phyloP scores from a whole-genome alignment of 805 yeast species.

The Spathaspora arborariae region DNA sequence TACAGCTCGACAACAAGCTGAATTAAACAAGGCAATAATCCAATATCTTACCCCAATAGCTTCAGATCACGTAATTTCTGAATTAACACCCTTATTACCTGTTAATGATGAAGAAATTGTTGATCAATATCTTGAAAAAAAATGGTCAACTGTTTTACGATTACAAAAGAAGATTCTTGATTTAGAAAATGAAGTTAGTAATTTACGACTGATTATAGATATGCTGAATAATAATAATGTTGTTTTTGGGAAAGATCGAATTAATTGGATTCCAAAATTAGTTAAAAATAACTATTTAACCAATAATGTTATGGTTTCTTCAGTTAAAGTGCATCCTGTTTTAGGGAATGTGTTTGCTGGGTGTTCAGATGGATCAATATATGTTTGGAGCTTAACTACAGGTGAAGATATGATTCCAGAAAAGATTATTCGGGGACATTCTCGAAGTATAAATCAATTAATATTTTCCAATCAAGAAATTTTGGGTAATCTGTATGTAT shows the following conservation, averaged over 20 bases:
- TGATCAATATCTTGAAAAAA: slow-evolving; percentile 57
- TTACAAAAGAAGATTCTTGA: slow-evolving; percentile 72
- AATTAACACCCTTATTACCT: background rate
- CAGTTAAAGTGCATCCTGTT: slow-evolving; percentile 71
- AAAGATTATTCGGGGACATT: slow-evolving; percentile 67
- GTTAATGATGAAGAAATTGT: slow-evolving; percentile 22
- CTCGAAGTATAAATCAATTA: slow-evolving; percentile 59
- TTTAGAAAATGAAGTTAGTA: slow-evolving; percentile 55
- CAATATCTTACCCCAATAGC: slow-evolving; percentile 42
- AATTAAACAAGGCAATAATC: slow-evolving; percentile 44
- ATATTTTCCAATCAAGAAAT: slow-evolving; percentile 46
- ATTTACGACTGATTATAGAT: slow-evolving; percentile 45
- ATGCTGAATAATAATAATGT: slow-evolving; percentile 8
- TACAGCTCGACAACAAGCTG: slow-evolving; percentile 33
- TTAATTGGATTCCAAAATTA: slow-evolving; percentile 62
- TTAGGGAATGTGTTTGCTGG: slow-evolving; percentile 64
- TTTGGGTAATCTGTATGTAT: slow-evolving; percentile 22
- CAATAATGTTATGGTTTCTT: slow-evolving; percentile 57
- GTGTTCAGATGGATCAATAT: slow-evolving; percentile 67
- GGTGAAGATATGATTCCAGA: slow-evolving; percentile 58
- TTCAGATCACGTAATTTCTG: background rate
- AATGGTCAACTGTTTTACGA: slow-evolving; percentile 83
- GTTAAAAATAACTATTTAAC: slow-evolving; percentile 45
- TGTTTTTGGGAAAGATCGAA: slow-evolving; percentile 22
- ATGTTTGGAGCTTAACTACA: slow-evolving; percentile 61